Conservation (phyloP, 176 grass and related monocot species). For the Oryza glumipatula region DNA sequence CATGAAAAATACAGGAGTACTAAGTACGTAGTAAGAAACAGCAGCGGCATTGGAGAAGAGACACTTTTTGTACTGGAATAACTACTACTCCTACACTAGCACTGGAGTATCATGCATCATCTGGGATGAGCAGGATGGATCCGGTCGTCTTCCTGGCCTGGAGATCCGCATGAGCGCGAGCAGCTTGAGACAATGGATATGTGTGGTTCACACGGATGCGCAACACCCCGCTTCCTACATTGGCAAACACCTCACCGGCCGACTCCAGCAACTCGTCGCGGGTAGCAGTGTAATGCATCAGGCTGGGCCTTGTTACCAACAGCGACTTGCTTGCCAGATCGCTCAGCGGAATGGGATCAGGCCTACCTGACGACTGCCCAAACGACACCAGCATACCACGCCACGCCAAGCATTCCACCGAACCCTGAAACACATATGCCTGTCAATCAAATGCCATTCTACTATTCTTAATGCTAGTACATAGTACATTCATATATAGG, state of each 20-base stretch:
- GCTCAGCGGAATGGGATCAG: slow-evolving; percentile 51
- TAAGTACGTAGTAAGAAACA: too few species aligned
- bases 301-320: slow-evolving; percentile 65
- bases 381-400: slow-evolving; percentile 64
- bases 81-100: too few species aligned
- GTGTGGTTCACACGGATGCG: slow-evolving; percentile 58
- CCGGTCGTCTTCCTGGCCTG: slow-evolving; percentile 66
- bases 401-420: slow-evolving; percentile 55
- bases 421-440: slow-evolving; percentile 42
- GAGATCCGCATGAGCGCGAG: slow-evolving; percentile 60
- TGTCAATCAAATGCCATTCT: not conserved
- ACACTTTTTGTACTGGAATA: too few species aligned
- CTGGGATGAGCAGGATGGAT: slow-evolving; percentile 68
- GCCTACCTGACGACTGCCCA: slow-evolving; percentile 69
- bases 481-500: too few species aligned
- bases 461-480: too few species aligned
- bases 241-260: slow-evolving; percentile 66
- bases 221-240: slow-evolving; percentile 53
- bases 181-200: slow-evolving; percentile 61
- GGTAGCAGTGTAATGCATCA: slow-evolving; percentile 67
- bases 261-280: slow-evolving; percentile 65
- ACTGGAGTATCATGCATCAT: not conserved
- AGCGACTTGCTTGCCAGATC: slow-evolving; percentile 67
- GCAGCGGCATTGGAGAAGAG: too few species aligned
- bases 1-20: too few species aligned